These are phyloP conservation scores for Butyriboletus loyo DNA, from an alignment of 768 basidiomycete genomes.

Conservation along the genomic window DNA sequence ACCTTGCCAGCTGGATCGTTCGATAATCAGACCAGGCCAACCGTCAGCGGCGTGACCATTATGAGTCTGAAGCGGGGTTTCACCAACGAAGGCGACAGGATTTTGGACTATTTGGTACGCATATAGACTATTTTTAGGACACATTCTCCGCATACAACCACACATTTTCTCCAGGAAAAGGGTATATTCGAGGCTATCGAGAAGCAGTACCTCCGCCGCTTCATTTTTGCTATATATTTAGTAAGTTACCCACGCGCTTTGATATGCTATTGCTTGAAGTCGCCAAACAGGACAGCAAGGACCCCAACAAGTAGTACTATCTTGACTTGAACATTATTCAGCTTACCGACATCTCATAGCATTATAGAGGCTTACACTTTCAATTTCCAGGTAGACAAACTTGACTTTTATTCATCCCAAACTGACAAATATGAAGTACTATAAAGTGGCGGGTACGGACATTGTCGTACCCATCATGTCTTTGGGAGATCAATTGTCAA, in stretches of 20 bases:
- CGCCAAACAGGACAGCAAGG: conserved; percentile 65
- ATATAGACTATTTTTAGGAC: conserved; percentile 14
- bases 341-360: conserved; percentile 38
- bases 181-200: conserved; percentile 86
- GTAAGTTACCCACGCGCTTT: conserved; percentile 39
- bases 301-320: conserved; percentile 71
- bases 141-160: conserved; percentile 5
- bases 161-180: conserved; percentile 52
- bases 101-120: conserved; percentile 76
- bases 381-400: conserved; percentile 62
- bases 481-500: conserved; percentile 57
- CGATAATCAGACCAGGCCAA: conserved; percentile 36
- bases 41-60: conserved; percentile 65
- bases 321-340: conserved; percentile 1
- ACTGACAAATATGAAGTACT: conserved; percentile 50
- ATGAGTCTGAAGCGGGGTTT: conserved; percentile 73
- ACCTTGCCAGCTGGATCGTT: conserved; percentile 36
- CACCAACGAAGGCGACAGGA: conserved; percentile 78
- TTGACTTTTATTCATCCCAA: background rate
- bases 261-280: background rate
- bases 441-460: conserved; percentile 58
- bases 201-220: conserved; percentile 80
- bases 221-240: conserved; percentile 82
- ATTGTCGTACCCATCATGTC: conserved; percentile 68
- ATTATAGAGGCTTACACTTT: conserved; percentile 88